Evolutionary conservation across 495 filamentous ascomycete genomes (phyloP).

Genomic region (Aspergillus indologenus): DNA sequence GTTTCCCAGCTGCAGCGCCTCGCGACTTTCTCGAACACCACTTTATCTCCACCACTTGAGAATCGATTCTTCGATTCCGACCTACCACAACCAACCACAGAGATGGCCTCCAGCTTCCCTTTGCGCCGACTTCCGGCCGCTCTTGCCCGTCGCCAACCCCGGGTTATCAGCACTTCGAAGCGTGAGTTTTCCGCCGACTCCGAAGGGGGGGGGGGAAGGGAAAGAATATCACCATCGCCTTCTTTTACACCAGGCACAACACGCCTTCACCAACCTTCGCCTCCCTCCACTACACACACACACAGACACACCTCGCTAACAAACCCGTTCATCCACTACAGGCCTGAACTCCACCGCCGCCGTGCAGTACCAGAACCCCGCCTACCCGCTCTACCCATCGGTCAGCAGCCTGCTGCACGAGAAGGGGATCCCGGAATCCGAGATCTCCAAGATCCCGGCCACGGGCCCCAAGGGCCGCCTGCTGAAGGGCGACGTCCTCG

Average conservation of each 20-base stretch:
- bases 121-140: constrained; percentile 36
- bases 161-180: constrained; percentile 29
- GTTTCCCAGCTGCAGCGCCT: constrained; percentile 26
- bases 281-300: not conserved
- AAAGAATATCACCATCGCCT: not conserved
- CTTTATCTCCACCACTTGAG: not conserved
- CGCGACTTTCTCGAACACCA: constrained; percentile 9
- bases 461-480: constrained; percentile 87
- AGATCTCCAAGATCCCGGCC: constrained; percentile 74
- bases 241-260: not conserved
- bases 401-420: constrained; percentile 76
- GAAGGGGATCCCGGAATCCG: constrained; percentile 67
- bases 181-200: constrained; percentile 34
- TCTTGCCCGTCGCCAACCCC: constrained; percentile 41
- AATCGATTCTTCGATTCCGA: not conserved
- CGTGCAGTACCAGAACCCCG: constrained; percentile 60
- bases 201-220: constrained; percentile 9
- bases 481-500: constrained; percentile 92
- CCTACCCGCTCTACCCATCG: constrained; percentile 81
- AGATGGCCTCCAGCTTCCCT: constrained; percentile 41
- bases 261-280: not conserved
- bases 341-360: constrained; percentile 37
- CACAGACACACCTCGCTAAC: not conserved
- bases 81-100: constrained; percentile 10
- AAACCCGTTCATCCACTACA: constrained; percentile 11